Conservation (phyloP, 495 filamentous ascomycete genomes). For the Halenospora varia region DNA sequence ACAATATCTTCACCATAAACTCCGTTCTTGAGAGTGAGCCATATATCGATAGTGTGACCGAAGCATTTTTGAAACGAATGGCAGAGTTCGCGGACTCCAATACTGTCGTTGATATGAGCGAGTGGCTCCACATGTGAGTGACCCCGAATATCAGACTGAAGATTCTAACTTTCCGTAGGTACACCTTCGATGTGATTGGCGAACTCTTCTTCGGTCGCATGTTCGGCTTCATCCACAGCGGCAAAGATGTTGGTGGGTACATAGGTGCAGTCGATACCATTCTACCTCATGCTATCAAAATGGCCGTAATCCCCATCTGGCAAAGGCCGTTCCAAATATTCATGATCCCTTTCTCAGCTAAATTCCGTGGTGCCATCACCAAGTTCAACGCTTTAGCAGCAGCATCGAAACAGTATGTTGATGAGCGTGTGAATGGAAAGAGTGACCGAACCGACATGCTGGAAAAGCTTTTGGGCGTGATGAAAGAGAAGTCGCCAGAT, state of each 20-base stretch:
- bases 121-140: not conserved
- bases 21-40: not conserved
- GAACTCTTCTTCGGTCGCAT: not conserved
- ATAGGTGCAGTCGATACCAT: not conserved
- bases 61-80: not conserved
- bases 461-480: too few species aligned
- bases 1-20: not conserved
- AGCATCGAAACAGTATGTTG: too few species aligned
- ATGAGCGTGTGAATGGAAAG: too few species aligned
- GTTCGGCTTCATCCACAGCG: not conserved
- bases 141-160: too few species aligned
- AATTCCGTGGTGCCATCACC: too few species aligned
- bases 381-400: too few species aligned
- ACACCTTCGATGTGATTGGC: not conserved
- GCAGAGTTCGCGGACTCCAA: not conserved
- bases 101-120: not conserved
- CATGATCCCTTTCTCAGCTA: too few species aligned
- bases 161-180: too few species aligned
- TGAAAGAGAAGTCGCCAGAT: too few species aligned
- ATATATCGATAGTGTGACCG: not conserved
- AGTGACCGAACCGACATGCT: too few species aligned
- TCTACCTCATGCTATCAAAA: not conserved
- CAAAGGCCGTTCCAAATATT: too few species aligned
- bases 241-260: not conserved
- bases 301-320: too few species aligned